Base-by-base conservation (phyloP, 2,329 filamentous ascomycete species). In the Colletotrichum sp. region DNA sequence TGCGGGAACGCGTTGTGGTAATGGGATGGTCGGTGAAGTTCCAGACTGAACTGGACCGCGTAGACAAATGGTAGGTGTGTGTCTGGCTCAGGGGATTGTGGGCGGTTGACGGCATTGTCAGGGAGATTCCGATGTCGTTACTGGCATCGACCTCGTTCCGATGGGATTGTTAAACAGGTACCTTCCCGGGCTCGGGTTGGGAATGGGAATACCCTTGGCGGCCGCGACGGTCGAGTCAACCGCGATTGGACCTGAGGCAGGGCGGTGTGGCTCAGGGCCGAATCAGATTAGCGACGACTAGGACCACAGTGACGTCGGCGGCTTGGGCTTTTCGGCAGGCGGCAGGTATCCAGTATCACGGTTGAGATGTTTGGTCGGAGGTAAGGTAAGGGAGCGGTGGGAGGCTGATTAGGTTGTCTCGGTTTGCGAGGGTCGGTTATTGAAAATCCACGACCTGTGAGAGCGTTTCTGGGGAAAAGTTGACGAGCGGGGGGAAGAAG, bases 261-360 rank as follows among this genome's bases (percentile, higher is more conserved):
- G 64, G 59, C 70, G 64, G 70, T 59, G 73, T 73, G 70, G 57
- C 73, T 59, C 59, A 30, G 44, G 44, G 69, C 34, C 57, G 64
- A 69, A 73, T 52, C 49, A 69, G 57, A 73, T 69, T 52, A 73
- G 64, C 57, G 59, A 67, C 10, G 15, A 28, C 24, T 5, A 28
- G 69, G 57, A 13, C 70, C 70, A 65, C 55, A 69, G 64, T 76
- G 73, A 76, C 73, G 73, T 76, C 70, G 73, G 55, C 39, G 73
- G 70, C 73, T 76, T 76, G 70, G 44, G 39, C 44, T 16, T 52
- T 65, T 69, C 32, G 55, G 69, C 30, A 73, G 64, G 39, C 63
- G 70, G 57, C 59, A 73, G 44, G 44, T 24, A 57, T 36, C 32
- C 59, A 36, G 44, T 59, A 65, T 49, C 32, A 63, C 39, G 30